Evolutionary conservation across 2,329 filamentous ascomycete species (phyloP), one percentile per base, ranked within the genome.

Genomic region (Botrytis byssoidea): DNA sequence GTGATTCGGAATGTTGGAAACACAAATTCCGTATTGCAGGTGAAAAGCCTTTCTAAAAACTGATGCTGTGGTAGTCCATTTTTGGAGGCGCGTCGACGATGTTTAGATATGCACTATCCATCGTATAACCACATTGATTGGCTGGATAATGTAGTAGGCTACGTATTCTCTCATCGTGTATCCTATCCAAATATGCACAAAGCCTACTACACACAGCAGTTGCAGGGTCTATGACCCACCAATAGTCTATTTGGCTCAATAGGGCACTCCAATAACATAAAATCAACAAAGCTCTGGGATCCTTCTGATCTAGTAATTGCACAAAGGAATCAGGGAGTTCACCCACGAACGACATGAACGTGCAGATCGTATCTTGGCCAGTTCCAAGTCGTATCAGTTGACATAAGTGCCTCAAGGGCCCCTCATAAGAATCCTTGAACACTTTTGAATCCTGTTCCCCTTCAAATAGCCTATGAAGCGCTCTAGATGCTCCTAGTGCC

Each of bases 211-310:
- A 74, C 37, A 65, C 57, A 40, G 42, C 25, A 16, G n/a, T 70
- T n/a, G 73, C 73, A 16, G 73, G 55, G 9, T 40, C 46, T 9
- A 20, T 25, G 35, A 74, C 55, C 73, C 73, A 74, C 73, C 70
- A 74, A 10, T 68, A 59, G 10, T 74, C 25, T 35, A 66, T 63
- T 29, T 55, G 29, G 59, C 55, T 37, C n/a, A 74, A 46, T 20
- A 74, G 42, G 5, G 70, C 70, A 46, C 44, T 57, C 73, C 73
- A 74, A 60, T 74, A 73, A 40, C 40, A 35, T 20, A 74, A n/a
- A n/a, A 74, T 51, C 40, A 74, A 40, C 35, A 73, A 29, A 29
- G 73, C 70, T 59, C 51, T 66, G 3, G 60, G 29, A 6, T 74
- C 69, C 7, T 65, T 57, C 35, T 60, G 35, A 18, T 74, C 73